A percentile compares a stretch with the other conserved stretches of the same genome.
phyloP scores from a whole-genome alignment of 202 grass and related monocot species.

The Panicum hallii region DNA sequence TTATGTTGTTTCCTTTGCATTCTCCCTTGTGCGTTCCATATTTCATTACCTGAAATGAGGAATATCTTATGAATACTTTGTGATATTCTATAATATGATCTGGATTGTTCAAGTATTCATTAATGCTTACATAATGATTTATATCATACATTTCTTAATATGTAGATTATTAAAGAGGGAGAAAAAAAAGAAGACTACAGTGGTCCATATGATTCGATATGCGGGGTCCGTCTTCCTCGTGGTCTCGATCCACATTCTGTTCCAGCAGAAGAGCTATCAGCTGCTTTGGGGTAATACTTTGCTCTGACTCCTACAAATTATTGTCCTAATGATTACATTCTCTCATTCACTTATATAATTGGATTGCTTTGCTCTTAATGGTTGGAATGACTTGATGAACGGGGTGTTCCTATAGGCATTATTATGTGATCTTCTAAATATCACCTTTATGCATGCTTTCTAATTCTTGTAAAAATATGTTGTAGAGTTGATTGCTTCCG shows the following conservation, averaged over 20 bases:
- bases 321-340: conserved; percentile 20
- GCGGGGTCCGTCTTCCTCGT: conserved; percentile 71
- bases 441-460: conserved; percentile 1
- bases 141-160: conserved; percentile 35
- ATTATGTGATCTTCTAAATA: conserved; percentile 23
- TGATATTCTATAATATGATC: conserved; percentile 27
- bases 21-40: conserved; percentile 6
- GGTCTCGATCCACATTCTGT: conserved; percentile 93
- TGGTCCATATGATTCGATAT: conserved; percentile 87
- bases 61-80: conserved; percentile 8
- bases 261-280: conserved; percentile 88
- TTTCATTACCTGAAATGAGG: conserved; percentile 20
- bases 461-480: neutral
- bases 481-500: conserved; percentile 32
- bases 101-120: conserved; percentile 11
- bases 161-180: conserved; percentile 84
- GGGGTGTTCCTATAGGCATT: neutral
- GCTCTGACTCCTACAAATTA: conserved; percentile 1
- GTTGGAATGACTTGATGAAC: conserved; percentile 21
- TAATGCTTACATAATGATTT: conserved; percentile 41
- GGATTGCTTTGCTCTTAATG: conserved; percentile 3
- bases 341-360: conserved; percentile 11
- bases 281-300: conserved; percentile 83
- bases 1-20: conserved; percentile 5
- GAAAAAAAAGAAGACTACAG: conserved; percentile 76